Percentiles rank a stretch among this genome's conserved stretches.
phyloP scores from a whole-genome alignment of 495 filamentous ascomycete genomes.

The Pyronema domesticum region DNA sequence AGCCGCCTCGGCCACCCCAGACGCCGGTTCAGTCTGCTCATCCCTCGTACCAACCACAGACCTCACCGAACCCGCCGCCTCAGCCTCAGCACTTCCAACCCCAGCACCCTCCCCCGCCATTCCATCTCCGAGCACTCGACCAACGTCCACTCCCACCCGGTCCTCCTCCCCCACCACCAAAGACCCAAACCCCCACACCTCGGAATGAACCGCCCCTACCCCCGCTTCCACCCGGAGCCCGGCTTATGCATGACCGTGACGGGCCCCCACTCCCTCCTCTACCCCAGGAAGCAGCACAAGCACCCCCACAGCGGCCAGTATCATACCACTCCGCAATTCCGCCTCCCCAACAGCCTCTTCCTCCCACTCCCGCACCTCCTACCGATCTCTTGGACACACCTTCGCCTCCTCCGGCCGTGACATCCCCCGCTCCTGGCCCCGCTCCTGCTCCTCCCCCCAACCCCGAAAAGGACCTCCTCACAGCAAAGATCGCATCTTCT shows the following conservation, averaged over 20 bases:
- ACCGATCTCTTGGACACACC: slow-evolving; percentile 4
- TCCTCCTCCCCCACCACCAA: slow-evolving; percentile 14
- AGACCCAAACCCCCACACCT: not conserved
- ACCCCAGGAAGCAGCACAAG: slow-evolving; percentile 5
- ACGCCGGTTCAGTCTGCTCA: no score
- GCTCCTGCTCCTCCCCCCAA: slow-evolving; percentile 78
- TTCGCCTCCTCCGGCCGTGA: not conserved
- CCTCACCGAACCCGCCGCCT: no score
- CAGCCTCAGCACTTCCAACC: not conserved
- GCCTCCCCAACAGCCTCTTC: slow-evolving; percentile 6
- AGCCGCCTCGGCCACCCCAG: no score
- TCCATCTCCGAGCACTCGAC: not conserved
- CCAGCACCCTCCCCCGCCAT: slow-evolving; percentile 19
- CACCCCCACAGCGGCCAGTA: slow-evolving; percentile 7
- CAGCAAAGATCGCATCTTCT: slow-evolving; percentile 54
- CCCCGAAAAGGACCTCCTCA: slow-evolving; percentile 82
- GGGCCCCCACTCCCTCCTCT: not conserved
- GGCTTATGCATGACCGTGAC: not conserved
- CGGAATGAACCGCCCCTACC: slow-evolving; percentile 16
- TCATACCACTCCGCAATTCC: slow-evolving; percentile 1
- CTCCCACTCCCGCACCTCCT: slow-evolving; percentile 15
- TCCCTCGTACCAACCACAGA: no score
- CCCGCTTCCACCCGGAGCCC: slow-evolving; percentile 13
- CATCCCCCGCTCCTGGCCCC: slow-evolving; percentile 31
- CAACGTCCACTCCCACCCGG: slow-evolving; percentile 6